Evolutionary conservation across 495 filamentous ascomycete species (phyloP).

Genomic region (Trichocladium uniseriatum): DNA sequence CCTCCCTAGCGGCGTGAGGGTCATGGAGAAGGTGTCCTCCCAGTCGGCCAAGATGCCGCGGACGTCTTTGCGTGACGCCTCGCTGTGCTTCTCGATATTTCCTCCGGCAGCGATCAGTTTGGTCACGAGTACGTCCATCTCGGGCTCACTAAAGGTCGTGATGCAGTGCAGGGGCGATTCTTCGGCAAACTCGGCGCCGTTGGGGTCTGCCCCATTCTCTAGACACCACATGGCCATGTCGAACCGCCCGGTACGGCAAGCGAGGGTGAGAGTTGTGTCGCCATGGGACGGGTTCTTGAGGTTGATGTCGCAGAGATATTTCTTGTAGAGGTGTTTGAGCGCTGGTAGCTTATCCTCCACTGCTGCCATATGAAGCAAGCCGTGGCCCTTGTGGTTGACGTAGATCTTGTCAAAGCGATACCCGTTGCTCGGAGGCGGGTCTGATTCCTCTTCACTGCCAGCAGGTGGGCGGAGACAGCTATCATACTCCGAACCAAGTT

Average conservation of each 20-base stretch:
- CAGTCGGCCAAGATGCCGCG: conserved; percentile 8
- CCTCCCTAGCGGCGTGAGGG: conserved; percentile 7
- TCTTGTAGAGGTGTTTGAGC: conserved; percentile 3
- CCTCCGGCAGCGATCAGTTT: conserved; percentile 1
- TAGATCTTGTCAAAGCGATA: conserved; percentile 14
- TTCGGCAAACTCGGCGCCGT: neutral
- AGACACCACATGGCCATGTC: conserved; percentile 1
- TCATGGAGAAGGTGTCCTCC: conserved; percentile 5
- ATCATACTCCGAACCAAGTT: conserved; percentile 2
- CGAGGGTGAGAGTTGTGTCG: conserved; percentile 4
- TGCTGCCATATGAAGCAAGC: conserved; percentile 10
- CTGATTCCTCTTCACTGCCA: neutral
- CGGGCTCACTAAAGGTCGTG: neutral
- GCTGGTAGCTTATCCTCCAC: neutral
- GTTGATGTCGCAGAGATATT: conserved; percentile 12
- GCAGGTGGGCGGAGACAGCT: neutral
- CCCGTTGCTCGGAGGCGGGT: neutral
- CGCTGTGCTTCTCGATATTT: conserved; percentile 6
- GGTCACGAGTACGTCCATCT: conserved; percentile 7
- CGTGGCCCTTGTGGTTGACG: conserved; percentile 12
- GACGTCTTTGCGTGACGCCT: conserved; percentile 1
- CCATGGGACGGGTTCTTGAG: conserved; percentile 3
- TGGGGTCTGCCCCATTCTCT: conserved; percentile 12
- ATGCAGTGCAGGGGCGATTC: conserved; percentile 11
- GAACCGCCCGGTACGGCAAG: conserved; percentile 7